phyloP scores from a whole-genome alignment of 2,329 filamentous ascomycete species.

The Apiospora pterosperma region DNA sequence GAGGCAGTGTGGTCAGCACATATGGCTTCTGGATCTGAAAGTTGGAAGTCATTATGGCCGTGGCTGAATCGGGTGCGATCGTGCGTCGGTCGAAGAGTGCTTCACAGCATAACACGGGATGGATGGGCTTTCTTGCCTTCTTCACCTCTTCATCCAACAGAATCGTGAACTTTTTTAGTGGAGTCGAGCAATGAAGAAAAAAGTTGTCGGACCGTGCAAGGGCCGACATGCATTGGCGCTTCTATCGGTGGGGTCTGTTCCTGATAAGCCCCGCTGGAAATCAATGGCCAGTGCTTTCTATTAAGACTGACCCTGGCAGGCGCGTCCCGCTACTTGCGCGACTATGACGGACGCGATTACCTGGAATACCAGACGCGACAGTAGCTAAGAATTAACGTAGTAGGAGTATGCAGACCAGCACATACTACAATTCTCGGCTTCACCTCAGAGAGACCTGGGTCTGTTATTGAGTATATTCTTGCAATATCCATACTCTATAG shows the following conservation, averaged over 20 bases:
- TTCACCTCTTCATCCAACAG: neutral
- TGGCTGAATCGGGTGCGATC: neutral
- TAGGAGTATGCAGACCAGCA: neutral
- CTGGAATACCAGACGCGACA: neutral
- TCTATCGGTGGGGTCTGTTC: conserved; percentile 4
- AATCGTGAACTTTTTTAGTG: conserved; percentile 7
- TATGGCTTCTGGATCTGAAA: conserved; percentile 64
- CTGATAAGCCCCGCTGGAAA: neutral
- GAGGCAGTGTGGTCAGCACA: conserved; percentile 56
- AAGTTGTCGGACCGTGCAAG: conserved; percentile 8
- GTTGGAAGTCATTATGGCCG: conserved; percentile 51
- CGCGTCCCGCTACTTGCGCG: neutral
- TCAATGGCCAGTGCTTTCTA: neutral
- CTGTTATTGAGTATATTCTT: neutral
- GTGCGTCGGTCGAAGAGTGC: neutral
- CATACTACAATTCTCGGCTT: neutral
- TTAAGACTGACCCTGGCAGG: neutral
- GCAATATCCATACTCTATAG: neutral
- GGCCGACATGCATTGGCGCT: neutral
- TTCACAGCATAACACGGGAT: neutral
- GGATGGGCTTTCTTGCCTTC: neutral
- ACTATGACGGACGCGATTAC: conserved; percentile 1
- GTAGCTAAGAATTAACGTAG: neutral
- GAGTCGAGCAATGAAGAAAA: conserved; percentile 5
- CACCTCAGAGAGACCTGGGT: neutral